Percentiles rank a stretch among this genome's conserved stretches.
Conservation (phyloP, 768 basidiomycete species). For the Calocybe cyanea region DNA sequence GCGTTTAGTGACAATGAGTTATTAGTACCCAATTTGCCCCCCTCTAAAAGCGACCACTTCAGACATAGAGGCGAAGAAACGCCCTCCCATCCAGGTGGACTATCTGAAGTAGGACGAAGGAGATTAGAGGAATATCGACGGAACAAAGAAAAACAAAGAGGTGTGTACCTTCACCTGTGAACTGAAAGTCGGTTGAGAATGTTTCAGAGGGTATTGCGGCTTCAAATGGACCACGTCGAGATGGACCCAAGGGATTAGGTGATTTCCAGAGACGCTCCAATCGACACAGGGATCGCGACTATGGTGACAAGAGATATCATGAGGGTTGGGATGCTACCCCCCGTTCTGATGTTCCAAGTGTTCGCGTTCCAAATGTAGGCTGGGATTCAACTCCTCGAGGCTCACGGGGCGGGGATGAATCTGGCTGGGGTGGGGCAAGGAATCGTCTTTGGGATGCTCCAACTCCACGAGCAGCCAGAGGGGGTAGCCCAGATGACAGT, state of each 20-base stretch:
- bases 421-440: constrained; percentile 61
- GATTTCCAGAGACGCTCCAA: constrained; percentile 95
- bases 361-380: constrained; percentile 85
- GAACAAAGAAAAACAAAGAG: constrained; percentile 65
- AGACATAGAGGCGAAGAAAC: constrained; percentile 86
- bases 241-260: constrained; percentile 75
- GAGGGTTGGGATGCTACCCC: constrained; percentile 59
- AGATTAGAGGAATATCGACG: constrained; percentile 75
- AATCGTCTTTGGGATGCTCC: constrained; percentile 77
- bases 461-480: constrained; percentile 67
- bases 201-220: constrained; percentile 68
- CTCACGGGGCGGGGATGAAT: constrained; percentile 47
- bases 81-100: constrained; percentile 87
- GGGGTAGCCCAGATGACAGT: constrained; percentile 66
- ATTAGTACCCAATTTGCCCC: constrained; percentile 77
- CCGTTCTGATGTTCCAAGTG: constrained; percentile 71
- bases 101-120: constrained; percentile 71
- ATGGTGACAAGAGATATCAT: constrained; percentile 39
- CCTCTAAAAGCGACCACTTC: constrained; percentile 44
- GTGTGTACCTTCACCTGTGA: constrained; percentile 28
- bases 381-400: constrained; percentile 92
- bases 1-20: no score
- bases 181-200: constrained; percentile 5
- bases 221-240: constrained; percentile 47
- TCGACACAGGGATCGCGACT: constrained; percentile 55